Base-by-base conservation (phyloP, 2,329 filamentous ascomycete genomes). In the Hymenoscyphus fraxineus region DNA sequence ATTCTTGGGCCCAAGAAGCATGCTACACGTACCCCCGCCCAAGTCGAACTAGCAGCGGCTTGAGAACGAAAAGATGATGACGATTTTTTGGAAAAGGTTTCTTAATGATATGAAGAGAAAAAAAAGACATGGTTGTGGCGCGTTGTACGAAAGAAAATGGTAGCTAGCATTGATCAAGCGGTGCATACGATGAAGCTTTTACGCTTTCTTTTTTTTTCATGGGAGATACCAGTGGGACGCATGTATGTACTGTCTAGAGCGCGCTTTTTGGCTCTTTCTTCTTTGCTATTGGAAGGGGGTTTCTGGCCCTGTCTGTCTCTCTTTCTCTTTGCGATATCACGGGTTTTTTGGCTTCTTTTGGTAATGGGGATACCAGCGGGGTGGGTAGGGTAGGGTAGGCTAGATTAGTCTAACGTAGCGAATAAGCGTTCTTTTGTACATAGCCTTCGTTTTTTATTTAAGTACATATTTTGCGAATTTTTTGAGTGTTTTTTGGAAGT, bases 1-100 rank as follows among this genome's bases (percentile, higher is more conserved):
- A 83, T 91, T 61, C 79, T 92, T 10, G 67, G 66, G 60, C 38
- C 67, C 10, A 27, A 64, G 61, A 66, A 68, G 22, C 67, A 68
- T 59, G 68, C 68, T 65, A 69, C 71, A 63, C 68, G 63, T 31
- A 67, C 66, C 56, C 65, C 71, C 22, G 63, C 68, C 22, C 69
- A 73, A 58, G 67, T 69, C 5, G 64, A 65, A 57, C 70, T 69
- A 12, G 72, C 72, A 56, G 60, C 51, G 6, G 19, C 31, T 31
- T 61, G 47, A 61, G 40, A 22, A 56, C 6, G 41, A 35, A 6
- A 35, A 22, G 47, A 19, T 27, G 5, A 27, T 22, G 10, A 27
- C 22, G 7, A 54, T 10, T 19, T 19, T 27, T 19, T 27, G 22
- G 19, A 27, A 27, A 54, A 19, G 9, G 13, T 19, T 2, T 15